A percentile compares a stretch with the other conserved stretches of the same genome.
These are phyloP conservation scores for Stipa capillata DNA, from an alignment of 176 grass and related monocot genomes.

Conservation along the genomic window DNA sequence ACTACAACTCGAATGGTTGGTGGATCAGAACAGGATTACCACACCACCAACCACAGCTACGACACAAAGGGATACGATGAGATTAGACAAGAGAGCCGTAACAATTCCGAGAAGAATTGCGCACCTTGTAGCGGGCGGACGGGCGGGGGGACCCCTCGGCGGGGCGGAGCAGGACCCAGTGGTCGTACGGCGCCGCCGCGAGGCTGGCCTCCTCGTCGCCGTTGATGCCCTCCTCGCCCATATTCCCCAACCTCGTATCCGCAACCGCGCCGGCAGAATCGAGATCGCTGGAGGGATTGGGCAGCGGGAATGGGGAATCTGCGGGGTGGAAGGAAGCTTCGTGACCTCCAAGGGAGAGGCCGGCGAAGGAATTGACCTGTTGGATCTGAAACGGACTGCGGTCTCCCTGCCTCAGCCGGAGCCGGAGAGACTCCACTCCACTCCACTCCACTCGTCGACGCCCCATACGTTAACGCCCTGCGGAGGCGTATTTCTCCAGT, in stretches of 20 bases:
- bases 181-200: constrained; percentile 38
- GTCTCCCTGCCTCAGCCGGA: no score
- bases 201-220: constrained; percentile 13
- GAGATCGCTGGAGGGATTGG: background rate
- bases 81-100: background rate
- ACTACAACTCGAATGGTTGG: no score
- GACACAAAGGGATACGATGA: background rate
- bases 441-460: background rate
- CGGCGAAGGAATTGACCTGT: no score
- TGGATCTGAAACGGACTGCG: no score
- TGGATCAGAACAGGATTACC: background rate
- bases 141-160: constrained; percentile 17
- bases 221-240: constrained; percentile 11
- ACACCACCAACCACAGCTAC: background rate
- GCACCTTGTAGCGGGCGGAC: constrained; percentile 42
- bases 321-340: background rate
- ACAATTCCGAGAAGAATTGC: background rate
- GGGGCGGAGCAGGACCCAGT: constrained; percentile 31
- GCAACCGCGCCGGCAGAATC: background rate
- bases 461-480: background rate
- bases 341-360: no score
- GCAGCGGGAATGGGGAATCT: background rate
- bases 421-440: no score
- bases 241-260: background rate
- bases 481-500: no score